Percentiles rank a stretch among this genome's conserved stretches.
Evolutionary conservation across 2,329 filamentous ascomycete species (phyloP).

Genomic region (Nigrograna mackinnonii): DNA sequence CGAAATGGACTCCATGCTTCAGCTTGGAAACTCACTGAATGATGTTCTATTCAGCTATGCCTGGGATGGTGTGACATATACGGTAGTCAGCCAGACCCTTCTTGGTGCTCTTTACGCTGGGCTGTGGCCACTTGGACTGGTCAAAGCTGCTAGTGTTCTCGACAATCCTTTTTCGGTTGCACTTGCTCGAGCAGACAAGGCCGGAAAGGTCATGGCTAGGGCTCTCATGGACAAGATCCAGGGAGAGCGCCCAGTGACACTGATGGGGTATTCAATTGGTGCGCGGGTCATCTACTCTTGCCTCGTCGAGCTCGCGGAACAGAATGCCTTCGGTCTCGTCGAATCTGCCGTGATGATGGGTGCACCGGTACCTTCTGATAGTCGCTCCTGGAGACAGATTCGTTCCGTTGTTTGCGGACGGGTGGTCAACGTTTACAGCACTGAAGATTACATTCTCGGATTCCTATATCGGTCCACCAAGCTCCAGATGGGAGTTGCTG

Average conservation of each 20-base stretch:
- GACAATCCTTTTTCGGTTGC: conserved; percentile 83
- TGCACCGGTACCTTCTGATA: conserved; percentile 72
- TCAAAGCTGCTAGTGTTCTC: conserved; percentile 59
- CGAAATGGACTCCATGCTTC: conserved; percentile 76
- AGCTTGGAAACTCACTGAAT: conserved; percentile 75
- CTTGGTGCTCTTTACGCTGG: conserved; percentile 49
- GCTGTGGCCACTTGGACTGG: conserved; percentile 50
- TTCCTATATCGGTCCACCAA: conserved; percentile 85
- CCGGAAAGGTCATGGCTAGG: conserved; percentile 77
- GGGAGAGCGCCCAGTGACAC: conserved; percentile 76
- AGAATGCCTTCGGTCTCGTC: conserved; percentile 79
- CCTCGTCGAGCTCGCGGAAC: conserved; percentile 72
- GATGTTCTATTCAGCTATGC: conserved; percentile 76
- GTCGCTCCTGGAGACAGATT: conserved; percentile 73
- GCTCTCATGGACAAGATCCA: conserved; percentile 79
- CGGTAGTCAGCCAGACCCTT: conserved; percentile 67
- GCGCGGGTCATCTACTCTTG: conserved; percentile 82
- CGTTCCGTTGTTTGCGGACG: conserved; percentile 77
- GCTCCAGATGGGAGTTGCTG: conserved; percentile 79
- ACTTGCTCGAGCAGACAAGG: conserved; percentile 76
- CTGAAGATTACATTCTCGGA: conserved; percentile 83
- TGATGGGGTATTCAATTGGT: conserved; percentile 82
- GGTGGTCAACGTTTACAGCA: conserved; percentile 84
- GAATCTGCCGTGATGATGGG: conserved; percentile 84
- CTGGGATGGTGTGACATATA: conserved; percentile 72